Evolutionary conservation across 2,329 filamentous ascomycete genomes (phyloP).

Genomic region (Dothistroma septosporum): DNA sequence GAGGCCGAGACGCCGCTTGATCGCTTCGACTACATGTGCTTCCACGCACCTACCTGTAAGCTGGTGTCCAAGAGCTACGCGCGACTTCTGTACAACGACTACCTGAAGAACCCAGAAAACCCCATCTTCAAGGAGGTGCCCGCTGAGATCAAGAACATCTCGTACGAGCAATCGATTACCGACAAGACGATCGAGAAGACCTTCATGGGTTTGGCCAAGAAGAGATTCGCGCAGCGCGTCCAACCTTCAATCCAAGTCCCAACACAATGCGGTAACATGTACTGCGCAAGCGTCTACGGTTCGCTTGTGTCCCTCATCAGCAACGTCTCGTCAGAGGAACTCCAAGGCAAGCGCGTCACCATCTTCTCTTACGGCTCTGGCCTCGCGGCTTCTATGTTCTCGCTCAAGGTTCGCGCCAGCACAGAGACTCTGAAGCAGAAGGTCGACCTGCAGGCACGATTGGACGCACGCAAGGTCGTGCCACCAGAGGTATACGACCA

Average conservation of each 20-base stretch:
- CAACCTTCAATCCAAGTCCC: conserved; percentile 49
- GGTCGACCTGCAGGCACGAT: conserved; percentile 45
- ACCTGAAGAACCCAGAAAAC: conserved; percentile 44
- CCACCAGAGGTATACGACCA: conserved; percentile 49
- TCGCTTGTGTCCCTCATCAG: conserved; percentile 47
- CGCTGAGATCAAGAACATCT: conserved; percentile 44
- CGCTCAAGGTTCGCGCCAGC: conserved; percentile 46
- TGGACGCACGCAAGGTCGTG: conserved; percentile 45
- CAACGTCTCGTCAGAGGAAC: conserved; percentile 43
- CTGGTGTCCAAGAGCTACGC: conserved; percentile 53
- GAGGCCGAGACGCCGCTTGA: conserved; percentile 46
- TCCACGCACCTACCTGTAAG: conserved; percentile 54
- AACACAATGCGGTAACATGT: conserved; percentile 55
- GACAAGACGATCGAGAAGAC: conserved; percentile 53
- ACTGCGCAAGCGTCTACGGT: conserved; percentile 51
- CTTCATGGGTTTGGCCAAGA: conserved; percentile 51
- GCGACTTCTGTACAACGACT: conserved; percentile 52
- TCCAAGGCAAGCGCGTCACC: conserved; percentile 50
- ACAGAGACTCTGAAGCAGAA: conserved; percentile 46
- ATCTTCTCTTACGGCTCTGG: conserved; percentile 53
- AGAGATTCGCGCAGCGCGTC: conserved; percentile 48
- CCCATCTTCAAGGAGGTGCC: conserved; percentile 49
- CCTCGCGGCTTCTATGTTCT: conserved; percentile 50
- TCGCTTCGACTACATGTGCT: conserved; percentile 54
- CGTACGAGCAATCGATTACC: conserved; percentile 46